These are phyloP conservation scores for Suhomyces wounanorum DNA, from an alignment of 1,139 yeast genomes.

Conservation along the genomic window DNA sequence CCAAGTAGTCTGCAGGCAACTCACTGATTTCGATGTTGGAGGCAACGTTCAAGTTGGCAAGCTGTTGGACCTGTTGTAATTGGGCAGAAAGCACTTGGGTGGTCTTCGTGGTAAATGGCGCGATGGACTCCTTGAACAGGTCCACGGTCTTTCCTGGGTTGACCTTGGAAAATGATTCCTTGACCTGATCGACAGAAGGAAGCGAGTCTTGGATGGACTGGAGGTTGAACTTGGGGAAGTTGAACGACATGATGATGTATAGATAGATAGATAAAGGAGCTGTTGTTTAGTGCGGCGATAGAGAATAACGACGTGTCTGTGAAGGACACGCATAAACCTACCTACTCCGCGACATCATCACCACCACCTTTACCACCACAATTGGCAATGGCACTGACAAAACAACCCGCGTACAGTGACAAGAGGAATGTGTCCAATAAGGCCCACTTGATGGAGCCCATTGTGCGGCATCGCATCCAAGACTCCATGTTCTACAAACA, in stretches of 20 bases:
- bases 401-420: slow-evolving; percentile 17
- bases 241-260: slow-evolving; percentile 46
- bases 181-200: slow-evolving; percentile 43
- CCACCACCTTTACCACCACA: not conserved
- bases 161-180: slow-evolving; percentile 42
- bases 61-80: slow-evolving; percentile 47
- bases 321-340: not conserved
- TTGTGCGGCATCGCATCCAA: slow-evolving; percentile 64
- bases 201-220: slow-evolving; percentile 51
- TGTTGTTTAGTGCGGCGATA: not conserved
- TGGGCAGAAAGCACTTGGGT: slow-evolving; percentile 40
- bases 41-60: slow-evolving; percentile 31
- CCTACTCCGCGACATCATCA: not conserved
- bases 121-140: slow-evolving; percentile 43
- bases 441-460: slow-evolving; percentile 62
- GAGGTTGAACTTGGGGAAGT: slow-evolving; percentile 49
- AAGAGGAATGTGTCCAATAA: slow-evolving; percentile 39
- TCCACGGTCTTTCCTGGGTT: slow-evolving; percentile 43
- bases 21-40: slow-evolving; percentile 53
- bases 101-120: slow-evolving; percentile 48
- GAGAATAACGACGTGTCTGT: not conserved
- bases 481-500: slow-evolving; percentile 73
- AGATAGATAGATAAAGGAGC: not conserved
- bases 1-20: slow-evolving; percentile 70
- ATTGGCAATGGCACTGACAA: not conserved